Evolutionary conservation across 176 grass and related monocot genomes (phyloP).

Genomic region (Zea luxurians): DNA sequence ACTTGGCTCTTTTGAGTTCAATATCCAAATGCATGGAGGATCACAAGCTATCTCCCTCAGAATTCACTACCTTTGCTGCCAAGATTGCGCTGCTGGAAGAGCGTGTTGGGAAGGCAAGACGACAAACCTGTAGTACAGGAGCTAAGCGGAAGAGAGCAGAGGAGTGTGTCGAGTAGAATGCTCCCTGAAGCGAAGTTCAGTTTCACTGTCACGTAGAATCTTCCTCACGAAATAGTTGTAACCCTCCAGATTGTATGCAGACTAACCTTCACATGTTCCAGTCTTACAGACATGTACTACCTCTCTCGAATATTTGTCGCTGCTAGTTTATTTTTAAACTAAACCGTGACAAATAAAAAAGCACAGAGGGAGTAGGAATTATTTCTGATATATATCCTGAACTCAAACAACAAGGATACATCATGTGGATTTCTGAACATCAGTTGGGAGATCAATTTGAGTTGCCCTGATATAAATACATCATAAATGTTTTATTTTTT

Average conservation of each 20-base stretch:
- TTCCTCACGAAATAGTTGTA: background rate
- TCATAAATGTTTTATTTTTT: background rate
- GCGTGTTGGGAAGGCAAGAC: slow-evolving; percentile 1
- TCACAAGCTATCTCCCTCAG: slow-evolving; percentile 36
- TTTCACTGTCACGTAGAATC: background rate
- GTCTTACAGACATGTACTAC: slow-evolving; percentile 1
- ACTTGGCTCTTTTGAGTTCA: slow-evolving; percentile 47
- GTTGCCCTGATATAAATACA: background rate
- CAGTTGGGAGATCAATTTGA: background rate
- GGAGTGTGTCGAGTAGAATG: background rate
- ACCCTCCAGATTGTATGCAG: background rate
- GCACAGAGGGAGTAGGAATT: too few species aligned
- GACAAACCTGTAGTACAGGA: background rate
- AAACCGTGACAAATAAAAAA: too few species aligned
- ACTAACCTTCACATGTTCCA: background rate
- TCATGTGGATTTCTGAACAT: background rate
- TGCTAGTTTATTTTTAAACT: too few species aligned
- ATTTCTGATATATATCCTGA: too few species aligned
- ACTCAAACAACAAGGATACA: too few species aligned
- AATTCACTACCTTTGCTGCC: slow-evolving; percentile 38
- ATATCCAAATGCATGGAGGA: slow-evolving; percentile 46
- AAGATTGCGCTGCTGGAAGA: slow-evolving; percentile 48
- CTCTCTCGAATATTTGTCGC: too few species aligned
- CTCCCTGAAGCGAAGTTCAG: background rate
- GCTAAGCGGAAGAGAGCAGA: slow-evolving; percentile 30